Evolutionary conservation across 345 rosid genomes (phyloP).

Genomic region (Erucastrum elatum): DNA sequence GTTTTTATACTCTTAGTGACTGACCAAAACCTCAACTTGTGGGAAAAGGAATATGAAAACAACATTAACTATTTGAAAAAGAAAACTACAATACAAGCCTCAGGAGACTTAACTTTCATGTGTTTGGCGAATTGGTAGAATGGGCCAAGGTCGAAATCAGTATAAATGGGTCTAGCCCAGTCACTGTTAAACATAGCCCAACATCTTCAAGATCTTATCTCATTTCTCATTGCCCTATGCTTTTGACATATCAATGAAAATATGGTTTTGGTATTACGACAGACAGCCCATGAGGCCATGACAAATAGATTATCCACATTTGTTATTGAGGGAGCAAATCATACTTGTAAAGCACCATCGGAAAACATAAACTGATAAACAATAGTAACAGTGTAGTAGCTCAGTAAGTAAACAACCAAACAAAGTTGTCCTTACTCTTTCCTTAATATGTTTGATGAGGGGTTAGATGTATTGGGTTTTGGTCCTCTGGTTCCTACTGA

Average conservation of each 20-base stretch:
- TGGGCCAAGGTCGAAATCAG: neutral
- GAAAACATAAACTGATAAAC: neutral
- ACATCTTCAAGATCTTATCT: neutral
- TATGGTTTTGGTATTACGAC: neutral
- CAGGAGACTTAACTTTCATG: neutral
- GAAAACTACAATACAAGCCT: neutral
- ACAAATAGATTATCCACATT: neutral
- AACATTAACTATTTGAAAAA: neutral
- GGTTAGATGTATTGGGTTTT: constrained; percentile 81
- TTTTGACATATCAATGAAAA: neutral
- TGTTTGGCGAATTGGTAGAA: neutral
- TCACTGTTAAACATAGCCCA: neutral
- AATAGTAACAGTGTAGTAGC: neutral
- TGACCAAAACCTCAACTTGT: neutral
- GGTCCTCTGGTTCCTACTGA: constrained; percentile 97
- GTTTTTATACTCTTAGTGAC: neutral
- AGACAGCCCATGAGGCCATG: neutral
- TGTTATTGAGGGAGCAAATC: neutral
- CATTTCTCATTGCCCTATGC: neutral
- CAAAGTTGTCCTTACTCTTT: neutral
- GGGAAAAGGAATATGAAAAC: neutral
- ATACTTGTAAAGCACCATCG: neutral
- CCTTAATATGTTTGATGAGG: constrained; percentile 66
- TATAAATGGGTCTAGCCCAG: constrained; percentile 1
- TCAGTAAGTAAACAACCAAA: neutral